Percentiles rank a stretch among this genome's conserved stretches.
Conservation (phyloP, 208 protist species). For the Trypanosoma rangeli region DNA sequence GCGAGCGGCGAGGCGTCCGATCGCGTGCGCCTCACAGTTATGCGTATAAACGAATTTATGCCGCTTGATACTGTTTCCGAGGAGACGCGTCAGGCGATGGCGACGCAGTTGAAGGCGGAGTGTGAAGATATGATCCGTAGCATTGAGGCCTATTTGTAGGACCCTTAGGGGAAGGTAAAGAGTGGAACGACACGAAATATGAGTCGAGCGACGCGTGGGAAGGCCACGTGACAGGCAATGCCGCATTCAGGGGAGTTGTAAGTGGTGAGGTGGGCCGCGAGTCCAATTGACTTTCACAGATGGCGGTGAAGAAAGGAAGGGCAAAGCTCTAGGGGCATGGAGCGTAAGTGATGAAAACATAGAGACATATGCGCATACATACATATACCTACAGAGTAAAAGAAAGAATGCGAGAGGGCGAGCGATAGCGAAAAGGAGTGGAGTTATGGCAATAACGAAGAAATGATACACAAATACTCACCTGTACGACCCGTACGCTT, state of each 20-base stretch:
- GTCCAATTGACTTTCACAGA: not conserved
- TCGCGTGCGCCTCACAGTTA: conserved; percentile 77
- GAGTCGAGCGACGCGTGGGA: no score
- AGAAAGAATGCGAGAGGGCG: not conserved
- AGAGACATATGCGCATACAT: conserved; percentile 7
- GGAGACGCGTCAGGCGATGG: conserved; percentile 64
- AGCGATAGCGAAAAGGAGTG: not conserved
- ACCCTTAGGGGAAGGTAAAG: not conserved
- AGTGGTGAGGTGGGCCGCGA: not conserved
- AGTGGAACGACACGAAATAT: not conserved
- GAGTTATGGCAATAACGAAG: not conserved
- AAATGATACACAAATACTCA: not conserved
- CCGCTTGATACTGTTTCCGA: conserved; percentile 63
- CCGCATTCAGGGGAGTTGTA: no score
- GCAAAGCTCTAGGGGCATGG: not conserved
- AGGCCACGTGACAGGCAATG: no score
- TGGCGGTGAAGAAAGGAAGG: not conserved
- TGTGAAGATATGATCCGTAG: conserved; percentile 80
- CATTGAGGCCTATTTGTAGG: conserved; percentile 77
- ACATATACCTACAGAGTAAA: conserved; percentile 12
- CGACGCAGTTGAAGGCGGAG: conserved; percentile 66
- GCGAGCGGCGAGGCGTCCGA: conserved; percentile 61
- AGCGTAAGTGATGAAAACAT: not conserved
- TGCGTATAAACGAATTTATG: conserved; percentile 87
- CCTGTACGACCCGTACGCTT: not conserved